A percentile compares a stretch with the other conserved stretches of the same genome.
phyloP scores from a whole-genome alignment of 1,139 yeast species.

The Lodderomyces pseudojiufengensis region DNA sequence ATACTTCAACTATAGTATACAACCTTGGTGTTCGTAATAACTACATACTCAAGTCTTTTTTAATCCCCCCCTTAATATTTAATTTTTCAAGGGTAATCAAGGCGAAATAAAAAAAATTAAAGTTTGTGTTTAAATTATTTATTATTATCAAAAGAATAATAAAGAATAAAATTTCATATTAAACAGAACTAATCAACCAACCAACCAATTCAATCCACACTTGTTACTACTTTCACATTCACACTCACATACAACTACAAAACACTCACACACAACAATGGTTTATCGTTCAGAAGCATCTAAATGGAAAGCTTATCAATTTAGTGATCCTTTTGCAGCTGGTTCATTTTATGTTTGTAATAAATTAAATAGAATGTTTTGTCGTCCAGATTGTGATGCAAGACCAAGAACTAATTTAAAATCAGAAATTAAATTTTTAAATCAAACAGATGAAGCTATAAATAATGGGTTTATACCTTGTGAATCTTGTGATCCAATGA shows the following conservation, averaged over 20 bases:
- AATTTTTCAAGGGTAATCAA: too few species aligned
- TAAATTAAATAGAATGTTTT: constrained; percentile 38
- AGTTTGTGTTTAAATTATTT: too few species aligned
- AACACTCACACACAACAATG: constrained; percentile 19
- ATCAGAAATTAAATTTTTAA: constrained; percentile 45
- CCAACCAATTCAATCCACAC: not conserved
- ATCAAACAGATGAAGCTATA: constrained; percentile 40
- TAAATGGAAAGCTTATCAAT: constrained; percentile 65
- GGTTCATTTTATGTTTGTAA: constrained; percentile 53
- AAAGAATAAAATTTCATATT: too few species aligned
- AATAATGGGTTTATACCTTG: constrained; percentile 49
- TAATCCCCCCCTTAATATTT: too few species aligned
- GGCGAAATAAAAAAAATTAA: too few species aligned
- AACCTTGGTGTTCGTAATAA: too few species aligned
- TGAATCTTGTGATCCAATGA: constrained; percentile 46
- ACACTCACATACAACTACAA: constrained; percentile 1
- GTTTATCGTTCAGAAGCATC: constrained; percentile 44
- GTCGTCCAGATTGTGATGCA: constrained; percentile 69
- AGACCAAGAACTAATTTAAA: constrained; percentile 42
- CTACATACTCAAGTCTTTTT: too few species aligned
- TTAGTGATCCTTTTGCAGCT: constrained; percentile 64
- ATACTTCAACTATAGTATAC: too few species aligned
- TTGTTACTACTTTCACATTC: not conserved
- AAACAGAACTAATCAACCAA: too few species aligned
- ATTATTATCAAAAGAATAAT: too few species aligned